Evolutionary conservation across 257 asterid species (phyloP), one percentile per base, ranked within the genome.

Genomic region (Solanum chiquidenum): DNA sequence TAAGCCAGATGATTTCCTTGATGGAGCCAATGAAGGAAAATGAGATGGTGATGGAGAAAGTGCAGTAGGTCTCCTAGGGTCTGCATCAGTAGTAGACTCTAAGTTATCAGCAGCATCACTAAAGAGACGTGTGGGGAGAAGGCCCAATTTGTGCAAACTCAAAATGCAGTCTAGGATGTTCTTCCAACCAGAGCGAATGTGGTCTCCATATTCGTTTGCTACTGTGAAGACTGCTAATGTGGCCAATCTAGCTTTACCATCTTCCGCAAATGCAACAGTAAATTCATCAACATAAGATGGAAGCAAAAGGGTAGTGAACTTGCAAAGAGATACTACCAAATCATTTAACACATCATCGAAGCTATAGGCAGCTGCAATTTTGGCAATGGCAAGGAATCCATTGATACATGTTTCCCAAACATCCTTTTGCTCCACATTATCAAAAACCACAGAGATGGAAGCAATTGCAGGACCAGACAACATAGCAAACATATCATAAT

Each of bases 381-480:
- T 93, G 46, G 99, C 98, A 42, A 96, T 89, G 82, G 98, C 95
- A 91, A 94, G 90, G 87, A 90, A 96, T 85, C 99, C 98, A 86
- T 93, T 94, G 62, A 95, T 91, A 86, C 98, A 96, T 29, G 96
- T 90, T 89, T 92, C 93, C 71, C 90, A 87, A 89, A 92, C 93
- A 82, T 91, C 92, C 75, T 95, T 98, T 83, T 94, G 94, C 88
- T 94, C 99, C 29, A 95, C 98, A 87, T 95, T 92, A 90, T 96
- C 98, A 89, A 95, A 93, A 84, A 96, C 94, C 90, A 94, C 98
- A 18, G 98, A 96, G 73, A 96, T 92, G 86, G 99, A 95, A 86
- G 99, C 98, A 46, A 94, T 92, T n/a, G 98, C 90, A 27, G 98
- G 98, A 85, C 99, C 98, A 52, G 98, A 95, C 89, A 95, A 88